Evolutionary conservation across 257 asterid genomes (phyloP), one percentile per base, ranked within the genome.

Genomic region (Salvia rosmarinus): DNA sequence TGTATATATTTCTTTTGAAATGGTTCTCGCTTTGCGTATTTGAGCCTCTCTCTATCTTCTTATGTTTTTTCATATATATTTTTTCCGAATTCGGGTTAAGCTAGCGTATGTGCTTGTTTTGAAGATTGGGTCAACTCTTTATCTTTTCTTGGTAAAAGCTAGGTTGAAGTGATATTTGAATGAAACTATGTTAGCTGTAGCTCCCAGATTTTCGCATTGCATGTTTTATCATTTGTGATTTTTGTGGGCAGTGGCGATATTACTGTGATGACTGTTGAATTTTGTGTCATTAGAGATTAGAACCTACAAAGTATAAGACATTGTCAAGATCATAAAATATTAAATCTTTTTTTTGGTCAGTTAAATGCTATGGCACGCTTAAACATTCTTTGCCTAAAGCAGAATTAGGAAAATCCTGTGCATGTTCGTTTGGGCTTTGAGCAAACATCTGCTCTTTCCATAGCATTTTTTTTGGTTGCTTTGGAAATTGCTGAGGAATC

Each of bases 241-340:
- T 10, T 49, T 57, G 21, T 59, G 59, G 7, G 12, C 6, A 64
- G 17, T 70, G 16, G 32, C 19, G 30, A 50, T 60, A 39, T 49
- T 21, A 6, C 6, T 51, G 8, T 43, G 9, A 6, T 10, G n/a
- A 14, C 23, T 19, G 0, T 32, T 32, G 23, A 25, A 2, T 37
- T 44, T 46, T 56, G 47, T 37, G 30, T 32, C 25, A 14, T 64
- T 40, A 14, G 20, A 21, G 1, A 8, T 60, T 6, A 19, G 43
- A 9, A 3, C 5, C 14, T 10, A 20, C 73, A 9, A 11, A 42
- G 30, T 32, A 19, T 28, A 75, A 57, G 44, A 40, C 35, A 19
- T 34, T 64, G 25, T 57, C 46, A 28, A 49, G 60, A 46, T 72
- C 52, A n/a, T n/a, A n/a, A n/a, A n/a, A n/a, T n/a, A n/a, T n/a